Evolutionary conservation across 164 flowering plant genomes (phyloP).

Genomic region (Vitis amurensis): DNA sequence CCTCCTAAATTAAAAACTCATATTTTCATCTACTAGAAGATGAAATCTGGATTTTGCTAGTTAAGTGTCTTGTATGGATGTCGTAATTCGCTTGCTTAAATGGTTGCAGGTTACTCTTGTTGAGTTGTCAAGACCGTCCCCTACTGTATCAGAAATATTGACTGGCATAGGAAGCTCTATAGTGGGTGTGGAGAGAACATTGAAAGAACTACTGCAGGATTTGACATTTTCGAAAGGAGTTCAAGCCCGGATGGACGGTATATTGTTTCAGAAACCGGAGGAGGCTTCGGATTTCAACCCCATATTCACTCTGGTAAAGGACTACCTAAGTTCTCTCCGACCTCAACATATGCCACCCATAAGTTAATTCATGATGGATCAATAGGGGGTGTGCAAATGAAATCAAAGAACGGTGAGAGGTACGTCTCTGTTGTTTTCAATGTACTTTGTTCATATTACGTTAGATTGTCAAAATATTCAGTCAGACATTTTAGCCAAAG

Average conservation of each 20-base stretch:
- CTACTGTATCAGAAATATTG: slow-evolving; percentile 67
- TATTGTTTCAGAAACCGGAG: slow-evolving; percentile 63
- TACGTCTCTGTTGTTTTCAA: too few relatives aligned
- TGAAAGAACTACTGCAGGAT: slow-evolving; percentile 55
- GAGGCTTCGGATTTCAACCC: slow-evolving; percentile 45
- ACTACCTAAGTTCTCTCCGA: slow-evolving; percentile 61
- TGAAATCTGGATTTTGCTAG: too few relatives aligned
- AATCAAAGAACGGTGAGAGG: too few relatives aligned
- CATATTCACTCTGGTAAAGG: slow-evolving; percentile 56
- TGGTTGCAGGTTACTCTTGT: slow-evolving; percentile 69
- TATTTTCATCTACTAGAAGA: too few relatives aligned
- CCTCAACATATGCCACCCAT: neutral
- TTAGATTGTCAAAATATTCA: too few relatives aligned
- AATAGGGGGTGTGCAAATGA: too few relatives aligned
- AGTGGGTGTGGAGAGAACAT: slow-evolving; percentile 56
- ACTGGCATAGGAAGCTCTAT: slow-evolving; percentile 63
- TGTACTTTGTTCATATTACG: too few relatives aligned
- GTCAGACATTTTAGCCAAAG: too few relatives aligned
- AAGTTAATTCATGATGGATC: too few relatives aligned
- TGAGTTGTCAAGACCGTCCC: slow-evolving; percentile 72
- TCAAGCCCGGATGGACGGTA: slow-evolving; percentile 95
- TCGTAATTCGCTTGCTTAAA: neutral
- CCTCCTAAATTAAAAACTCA: too few relatives aligned
- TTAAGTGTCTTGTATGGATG: too few relatives aligned
- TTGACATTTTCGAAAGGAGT: slow-evolving; percentile 60